phyloP scores from a whole-genome alignment of 768 basidiomycete genomes.

The Trametes maxima region DNA sequence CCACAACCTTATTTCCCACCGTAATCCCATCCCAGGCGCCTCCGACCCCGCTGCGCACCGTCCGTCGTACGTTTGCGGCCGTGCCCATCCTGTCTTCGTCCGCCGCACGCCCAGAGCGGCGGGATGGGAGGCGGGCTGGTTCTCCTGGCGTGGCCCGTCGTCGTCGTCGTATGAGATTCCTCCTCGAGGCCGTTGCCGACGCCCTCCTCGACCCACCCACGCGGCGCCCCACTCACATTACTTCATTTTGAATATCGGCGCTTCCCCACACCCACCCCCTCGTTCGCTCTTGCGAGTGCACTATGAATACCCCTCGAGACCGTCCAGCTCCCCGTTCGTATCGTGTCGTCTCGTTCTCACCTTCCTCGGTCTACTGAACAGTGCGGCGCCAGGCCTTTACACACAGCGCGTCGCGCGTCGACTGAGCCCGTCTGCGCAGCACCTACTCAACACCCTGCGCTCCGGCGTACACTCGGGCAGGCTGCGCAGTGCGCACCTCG shows the following conservation, averaged over 20 bases:
- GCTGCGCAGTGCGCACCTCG: too few relatives aligned
- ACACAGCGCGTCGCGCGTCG: too few relatives aligned
- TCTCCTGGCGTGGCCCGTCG: neutral
- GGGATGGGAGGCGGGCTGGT: neutral
- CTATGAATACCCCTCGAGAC: neutral
- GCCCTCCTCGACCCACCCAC: neutral
- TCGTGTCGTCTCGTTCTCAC: too few relatives aligned
- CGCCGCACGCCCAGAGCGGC: too few relatives aligned
- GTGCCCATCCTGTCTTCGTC: neutral
- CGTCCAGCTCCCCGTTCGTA: too few relatives aligned
- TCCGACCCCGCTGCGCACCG: neutral
- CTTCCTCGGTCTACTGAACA: too few relatives aligned
- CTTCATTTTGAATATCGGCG: slow-evolving; percentile 1
- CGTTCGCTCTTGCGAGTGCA: neutral
- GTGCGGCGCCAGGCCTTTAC: too few relatives aligned
- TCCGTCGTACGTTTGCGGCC: slow-evolving; percentile 8
- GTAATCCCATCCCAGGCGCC: neutral
- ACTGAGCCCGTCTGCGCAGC: too few relatives aligned
- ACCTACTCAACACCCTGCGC: too few relatives aligned
- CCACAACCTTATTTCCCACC: slow-evolving; percentile 16
- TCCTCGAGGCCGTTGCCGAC: neutral
- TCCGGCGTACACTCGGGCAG: too few relatives aligned
- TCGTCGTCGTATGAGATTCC: neutral
- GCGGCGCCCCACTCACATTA: neutral
- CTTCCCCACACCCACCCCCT: neutral